These are phyloP conservation scores for Hypholoma fasciculare DNA, from an alignment of 768 basidiomycete species.

Conservation along the genomic window DNA sequence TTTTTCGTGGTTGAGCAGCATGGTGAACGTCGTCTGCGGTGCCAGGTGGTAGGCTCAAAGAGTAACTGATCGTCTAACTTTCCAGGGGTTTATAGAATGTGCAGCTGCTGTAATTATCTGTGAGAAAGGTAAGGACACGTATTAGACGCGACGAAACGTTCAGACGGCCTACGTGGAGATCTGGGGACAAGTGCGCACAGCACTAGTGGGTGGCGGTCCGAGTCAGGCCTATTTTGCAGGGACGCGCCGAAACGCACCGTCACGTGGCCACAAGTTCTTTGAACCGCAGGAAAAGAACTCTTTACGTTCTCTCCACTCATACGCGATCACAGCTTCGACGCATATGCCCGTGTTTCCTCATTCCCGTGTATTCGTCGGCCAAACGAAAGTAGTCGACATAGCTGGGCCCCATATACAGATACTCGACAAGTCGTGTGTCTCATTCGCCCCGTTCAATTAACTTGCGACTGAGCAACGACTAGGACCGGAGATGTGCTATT, in stretches of 20 bases:
- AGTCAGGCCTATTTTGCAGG: not conserved
- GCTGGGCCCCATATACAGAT: constrained; percentile 67
- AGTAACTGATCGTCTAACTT: no score
- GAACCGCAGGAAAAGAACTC: no score
- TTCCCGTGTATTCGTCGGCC: constrained; percentile 42
- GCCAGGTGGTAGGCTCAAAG: no score
- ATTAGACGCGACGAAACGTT: not conserved
- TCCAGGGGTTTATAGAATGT: not conserved
- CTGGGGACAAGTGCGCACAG: not conserved
- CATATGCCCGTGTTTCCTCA: constrained; percentile 38
- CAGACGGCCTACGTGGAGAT: not conserved
- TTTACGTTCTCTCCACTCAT: not conserved
- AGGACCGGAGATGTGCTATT: constrained; percentile 55
- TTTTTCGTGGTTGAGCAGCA: constrained; percentile 25
- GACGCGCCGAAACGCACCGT: not conserved
- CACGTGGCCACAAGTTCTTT: not conserved
- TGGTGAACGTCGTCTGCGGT: constrained; percentile 2
- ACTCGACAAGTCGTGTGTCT: constrained; percentile 37
- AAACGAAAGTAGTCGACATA: constrained; percentile 38
- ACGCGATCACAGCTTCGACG: not conserved
- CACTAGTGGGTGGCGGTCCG: no score
- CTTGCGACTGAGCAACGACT: constrained; percentile 3
- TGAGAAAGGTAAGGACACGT: not conserved
- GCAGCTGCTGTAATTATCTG: not conserved
- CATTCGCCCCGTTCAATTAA: not conserved